Conservation (phyloP, 176 grass and related monocot genomes). For the Oryza australiensis region DNA sequence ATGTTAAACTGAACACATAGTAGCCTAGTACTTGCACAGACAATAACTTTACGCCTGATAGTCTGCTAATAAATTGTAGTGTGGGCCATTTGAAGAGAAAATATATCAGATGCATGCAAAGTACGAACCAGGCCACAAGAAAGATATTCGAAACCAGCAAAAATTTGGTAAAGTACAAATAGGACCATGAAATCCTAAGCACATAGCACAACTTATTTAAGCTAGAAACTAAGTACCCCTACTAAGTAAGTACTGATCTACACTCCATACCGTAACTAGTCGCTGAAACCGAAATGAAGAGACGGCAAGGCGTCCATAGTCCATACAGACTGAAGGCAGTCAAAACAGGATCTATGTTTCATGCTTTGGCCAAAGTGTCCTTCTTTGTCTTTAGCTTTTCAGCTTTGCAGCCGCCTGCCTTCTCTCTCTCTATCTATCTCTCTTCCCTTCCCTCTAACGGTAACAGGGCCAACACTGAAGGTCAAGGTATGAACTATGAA, state of each 20-base stretch:
- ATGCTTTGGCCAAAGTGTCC: conserved; percentile 52
- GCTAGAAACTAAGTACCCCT: background rate
- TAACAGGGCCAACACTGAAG: conserved; percentile 14
- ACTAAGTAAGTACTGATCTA: conserved; percentile 1
- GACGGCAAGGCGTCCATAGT: conserved; percentile 2
- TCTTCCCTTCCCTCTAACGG: conserved; percentile 18
- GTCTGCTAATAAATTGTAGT: background rate
- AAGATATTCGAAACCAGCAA: background rate
- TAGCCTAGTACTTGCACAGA: background rate
- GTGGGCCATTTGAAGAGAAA: background rate
- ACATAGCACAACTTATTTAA: background rate
- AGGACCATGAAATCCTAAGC: background rate
- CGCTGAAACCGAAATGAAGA: conserved; percentile 14
- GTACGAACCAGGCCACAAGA: background rate
- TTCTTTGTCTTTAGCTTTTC: conserved; percentile 70
- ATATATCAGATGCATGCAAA: background rate
- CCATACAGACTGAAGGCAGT: conserved; percentile 45
- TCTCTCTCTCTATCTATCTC: background rate
- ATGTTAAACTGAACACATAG: background rate
- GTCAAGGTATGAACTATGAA: background rate
- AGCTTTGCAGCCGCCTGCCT: conserved; percentile 64
- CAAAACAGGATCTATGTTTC: conserved; percentile 63
- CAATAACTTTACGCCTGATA: background rate
- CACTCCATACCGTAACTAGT: background rate
- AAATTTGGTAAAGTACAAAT: background rate